Percentiles rank a stretch among this genome's conserved stretches.
Conservation (phyloP, 768 basidiomycete genomes). For the Lactifluus volemus region DNA sequence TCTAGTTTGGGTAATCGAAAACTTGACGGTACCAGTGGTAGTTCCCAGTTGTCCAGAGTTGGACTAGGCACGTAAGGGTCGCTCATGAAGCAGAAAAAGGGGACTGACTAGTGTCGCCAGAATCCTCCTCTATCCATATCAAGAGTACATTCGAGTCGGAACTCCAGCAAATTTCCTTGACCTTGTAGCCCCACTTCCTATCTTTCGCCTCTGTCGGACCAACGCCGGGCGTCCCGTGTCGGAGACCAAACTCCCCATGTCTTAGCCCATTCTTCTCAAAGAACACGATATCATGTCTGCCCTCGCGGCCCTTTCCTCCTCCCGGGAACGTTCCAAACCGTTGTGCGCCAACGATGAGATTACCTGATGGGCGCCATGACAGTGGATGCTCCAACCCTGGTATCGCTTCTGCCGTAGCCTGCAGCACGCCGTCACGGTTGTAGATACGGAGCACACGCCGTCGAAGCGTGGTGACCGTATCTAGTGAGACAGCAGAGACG, state of each 20-base stretch:
- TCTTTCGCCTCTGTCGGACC: slow-evolving; percentile 24
- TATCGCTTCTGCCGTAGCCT: slow-evolving; percentile 78
- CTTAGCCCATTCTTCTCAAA: slow-evolving; percentile 93
- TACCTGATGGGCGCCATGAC: slow-evolving; percentile 85
- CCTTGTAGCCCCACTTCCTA: slow-evolving; percentile 55
- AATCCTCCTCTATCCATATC: slow-evolving; percentile 69
- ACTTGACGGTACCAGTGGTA: slow-evolving; percentile 69
- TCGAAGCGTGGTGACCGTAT: slow-evolving; percentile 25
- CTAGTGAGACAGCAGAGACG: slow-evolving; percentile 40
- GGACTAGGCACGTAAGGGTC: slow-evolving; percentile 42
- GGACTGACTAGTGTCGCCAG: slow-evolving; percentile 60
- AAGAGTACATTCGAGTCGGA: slow-evolving; percentile 79
- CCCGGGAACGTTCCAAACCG: slow-evolving; percentile 66
- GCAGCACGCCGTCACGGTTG: slow-evolving; percentile 61
- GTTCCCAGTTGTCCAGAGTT: slow-evolving; percentile 91
- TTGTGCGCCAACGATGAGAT: slow-evolving; percentile 75
- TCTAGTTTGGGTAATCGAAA: background rate
- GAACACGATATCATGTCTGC: slow-evolving; percentile 80
- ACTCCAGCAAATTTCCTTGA: slow-evolving; percentile 79
- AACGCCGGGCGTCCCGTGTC: slow-evolving; percentile 27
- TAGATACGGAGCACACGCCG: slow-evolving; percentile 66
- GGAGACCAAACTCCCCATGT: slow-evolving; percentile 78
- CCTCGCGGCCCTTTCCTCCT: slow-evolving; percentile 55
- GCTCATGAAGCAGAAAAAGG: slow-evolving; percentile 3
- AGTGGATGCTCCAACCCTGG: slow-evolving; percentile 73